phyloP scores from a whole-genome alignment of 768 basidiomycete species.

The Lentinula edodes region DNA sequence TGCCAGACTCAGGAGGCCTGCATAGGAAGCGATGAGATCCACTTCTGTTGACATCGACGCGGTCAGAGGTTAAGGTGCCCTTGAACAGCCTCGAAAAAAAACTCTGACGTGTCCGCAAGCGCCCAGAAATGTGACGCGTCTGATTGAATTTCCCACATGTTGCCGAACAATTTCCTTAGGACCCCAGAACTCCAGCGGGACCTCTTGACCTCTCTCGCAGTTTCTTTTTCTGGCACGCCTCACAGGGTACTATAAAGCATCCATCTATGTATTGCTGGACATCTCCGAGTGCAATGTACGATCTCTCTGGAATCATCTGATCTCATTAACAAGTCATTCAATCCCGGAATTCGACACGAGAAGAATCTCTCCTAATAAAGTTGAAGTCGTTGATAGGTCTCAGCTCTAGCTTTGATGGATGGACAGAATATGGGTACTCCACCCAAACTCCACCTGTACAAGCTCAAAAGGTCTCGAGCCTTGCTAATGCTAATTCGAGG shows the following conservation, averaged over 20 bases:
- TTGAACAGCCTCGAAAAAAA: not conserved
- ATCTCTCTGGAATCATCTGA: not conserved
- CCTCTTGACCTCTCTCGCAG: no score
- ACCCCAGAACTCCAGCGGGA: not conserved
- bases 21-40: conserved; percentile 63
- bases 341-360: not conserved
- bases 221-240: not conserved
- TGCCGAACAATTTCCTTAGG: not conserved
- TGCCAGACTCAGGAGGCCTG: conserved; percentile 62
- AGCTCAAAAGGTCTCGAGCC: not conserved
- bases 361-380: not conserved
- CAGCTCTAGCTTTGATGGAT: not conserved
- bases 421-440: not conserved
- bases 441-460: not conserved
- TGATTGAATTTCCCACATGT: not conserved
- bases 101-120: not conserved
- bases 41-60: conserved; percentile 29
- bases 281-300: not conserved
- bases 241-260: not conserved
- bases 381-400: not conserved
- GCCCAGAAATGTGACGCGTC: not conserved
- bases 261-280: not conserved
- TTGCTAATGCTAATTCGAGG: not conserved
- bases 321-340: not conserved
- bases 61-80: not conserved